Base-by-base conservation (phyloP, 768 basidiomycete genomes). In the Suillus occidentalis region DNA sequence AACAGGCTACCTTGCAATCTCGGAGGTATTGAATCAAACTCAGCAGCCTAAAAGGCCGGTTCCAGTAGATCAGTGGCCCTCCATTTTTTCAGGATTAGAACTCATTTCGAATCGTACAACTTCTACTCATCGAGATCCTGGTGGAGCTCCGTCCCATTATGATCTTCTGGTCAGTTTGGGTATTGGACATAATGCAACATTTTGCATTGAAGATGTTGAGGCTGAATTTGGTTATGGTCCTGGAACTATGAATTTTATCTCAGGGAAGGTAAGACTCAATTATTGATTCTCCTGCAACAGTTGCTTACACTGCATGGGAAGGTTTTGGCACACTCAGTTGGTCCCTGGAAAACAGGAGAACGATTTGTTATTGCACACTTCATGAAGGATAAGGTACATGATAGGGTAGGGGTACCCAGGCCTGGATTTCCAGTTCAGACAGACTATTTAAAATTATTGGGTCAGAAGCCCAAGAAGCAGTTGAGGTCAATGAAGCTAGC, bases 81-180 rank as follows among this genome's bases (percentile, higher is more conserved):
- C 63, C 34, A 37, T 49, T 49, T 64, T 49, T 55, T 52, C 58
- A 4, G 63, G 22, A 20, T 50, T 60, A 4, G 63, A 64, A 22
- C 8, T 64, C 13, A 64, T 64, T 50, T 14, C 37, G n/a, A 64
- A 64, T 20, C 36, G 22, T 6, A 2, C 34, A 4, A 64, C 49
- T 43, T 57, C 39, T 13, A 31, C 3, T 8, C 58, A 60, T 40
- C 20, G 34, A 20, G 63, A 64, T 31, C 5, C 40, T 37, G 49
- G 42, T 42, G 45, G 45, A 1, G 58, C 63, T 9, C n/a, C 39
- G 22, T 37, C 36, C 10, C 36, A 36, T 9, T 66, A 66, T 43
- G 63, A 66, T 43, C 13, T 50, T 1, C 57, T 66, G 13, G 34
- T 60, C 7, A 63, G 65, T 52, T n/a, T 63, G 20, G 65, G 65